Conservation (phyloP, 805 yeast species). For the Torulaspora delbrueckii region DNA sequence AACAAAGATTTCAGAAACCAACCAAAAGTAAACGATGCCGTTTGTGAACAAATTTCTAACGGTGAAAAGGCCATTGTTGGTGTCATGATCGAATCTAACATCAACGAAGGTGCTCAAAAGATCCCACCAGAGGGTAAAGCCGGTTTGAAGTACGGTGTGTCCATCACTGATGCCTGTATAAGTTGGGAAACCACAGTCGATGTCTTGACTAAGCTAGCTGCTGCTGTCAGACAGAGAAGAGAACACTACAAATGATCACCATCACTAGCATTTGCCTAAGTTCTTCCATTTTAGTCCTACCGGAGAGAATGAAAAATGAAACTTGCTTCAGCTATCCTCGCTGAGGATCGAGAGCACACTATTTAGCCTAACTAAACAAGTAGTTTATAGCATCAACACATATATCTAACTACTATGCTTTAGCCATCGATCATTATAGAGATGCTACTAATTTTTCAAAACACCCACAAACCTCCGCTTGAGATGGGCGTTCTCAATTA, state of each 20-base stretch:
- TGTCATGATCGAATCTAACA: constrained; percentile 91
- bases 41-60: constrained; percentile 71
- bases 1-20: constrained; percentile 91
- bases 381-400: background rate
- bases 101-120: constrained; percentile 86
- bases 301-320: background rate
- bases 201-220: constrained; percentile 74
- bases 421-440: background rate
- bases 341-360: background rate
- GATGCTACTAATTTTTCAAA: constrained; percentile 7
- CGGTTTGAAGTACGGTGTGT: constrained; percentile 83
- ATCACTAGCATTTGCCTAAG: background rate
- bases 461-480: constrained; percentile 5
- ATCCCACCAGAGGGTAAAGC: constrained; percentile 58
- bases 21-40: constrained; percentile 81
- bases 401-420: background rate
- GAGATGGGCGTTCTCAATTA: background rate
- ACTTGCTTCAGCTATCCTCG: background rate
- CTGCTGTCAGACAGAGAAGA: constrained; percentile 82
- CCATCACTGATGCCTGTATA: constrained; percentile 96
- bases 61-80: constrained; percentile 86
- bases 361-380: background rate
- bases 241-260: constrained; percentile 31
- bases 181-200: constrained; percentile 82
- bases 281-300: background rate